These are phyloP conservation scores for Gymnopus androsaceus DNA, from an alignment of 1,284 basidiomycete genomes.

Conservation along the genomic window DNA sequence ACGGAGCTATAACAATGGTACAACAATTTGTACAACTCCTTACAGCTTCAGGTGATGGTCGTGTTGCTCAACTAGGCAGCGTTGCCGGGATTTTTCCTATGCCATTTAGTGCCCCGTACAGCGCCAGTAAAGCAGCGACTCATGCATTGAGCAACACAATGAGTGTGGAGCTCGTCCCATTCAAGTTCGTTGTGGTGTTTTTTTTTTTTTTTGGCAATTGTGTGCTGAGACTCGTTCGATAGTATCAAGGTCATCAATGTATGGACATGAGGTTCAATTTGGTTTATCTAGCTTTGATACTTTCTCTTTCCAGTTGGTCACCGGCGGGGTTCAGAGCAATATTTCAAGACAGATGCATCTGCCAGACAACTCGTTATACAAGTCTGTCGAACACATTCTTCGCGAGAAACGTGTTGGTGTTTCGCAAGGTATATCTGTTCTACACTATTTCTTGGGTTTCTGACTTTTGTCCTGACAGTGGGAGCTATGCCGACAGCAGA, in stretches of 20 bases:
- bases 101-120: conserved; percentile 30
- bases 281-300: background rate
- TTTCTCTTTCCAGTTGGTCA: conserved; percentile 24
- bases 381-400: conserved; percentile 28
- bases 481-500: conserved; percentile 22
- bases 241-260: conserved; percentile 36
- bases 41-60: conserved; percentile 25
- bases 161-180: conserved; percentile 33
- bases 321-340: conserved; percentile 32
- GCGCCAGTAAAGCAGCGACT: conserved; percentile 32
- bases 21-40: conserved; percentile 34
- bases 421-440: conserved; percentile 22
- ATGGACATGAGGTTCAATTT: background rate
- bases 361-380: conserved; percentile 29
- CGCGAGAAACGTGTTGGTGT: conserved; percentile 6
- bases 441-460: background rate
- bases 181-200: conserved; percentile 18
- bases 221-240: background rate
- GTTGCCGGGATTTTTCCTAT: conserved; percentile 27
- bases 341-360: conserved; percentile 20
- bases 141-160: conserved; percentile 29
- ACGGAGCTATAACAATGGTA: conserved; percentile 29
- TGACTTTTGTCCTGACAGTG: conserved; percentile 11
- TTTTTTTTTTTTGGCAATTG: background rate
- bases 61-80: conserved; percentile 32